Evolutionary conservation across 257 asterid species (phyloP), one percentile per base, ranked within the genome.

Genomic region (Salvia hispanica): DNA sequence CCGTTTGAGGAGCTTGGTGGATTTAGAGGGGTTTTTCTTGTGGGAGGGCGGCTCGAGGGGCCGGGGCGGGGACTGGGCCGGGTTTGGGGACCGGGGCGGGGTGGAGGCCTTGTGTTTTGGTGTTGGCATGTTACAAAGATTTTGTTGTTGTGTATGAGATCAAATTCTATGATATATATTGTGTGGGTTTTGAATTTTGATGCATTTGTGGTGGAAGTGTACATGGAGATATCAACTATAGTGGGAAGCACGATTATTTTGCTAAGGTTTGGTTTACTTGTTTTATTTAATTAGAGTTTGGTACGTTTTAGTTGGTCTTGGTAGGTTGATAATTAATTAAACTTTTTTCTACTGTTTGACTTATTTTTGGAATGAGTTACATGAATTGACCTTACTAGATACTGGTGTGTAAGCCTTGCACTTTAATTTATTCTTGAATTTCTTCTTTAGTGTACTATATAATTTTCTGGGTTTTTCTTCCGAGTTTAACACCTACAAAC

Each of bases 1-100:
- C 0, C 92, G 92, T 0, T 87, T 84, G 82, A 85, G 80, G 0
- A 92, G 71, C 21, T 85, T 85, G 48, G 76, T 69, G 44, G 97
- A 78, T 52, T 77, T 85, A 11, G 89, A 81, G 0, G 85, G 83
- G 47, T 52, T 67, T 13, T 83, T 92, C 58, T 79, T 84, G 25
- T 67, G 75, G 60, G 86, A 42, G 68, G 86, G 69, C 16, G 79
- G 85, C 10, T 80, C 86, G 43, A 81, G 84, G 62, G 79, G 64
- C n/a, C 72, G 13, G 28, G 62, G 18, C 3, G 84, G 86, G 28
- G 87, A 77, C 9, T 65, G 69, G 5, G 82, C 3, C 6, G 75
- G 77, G 1, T 81, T 72, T 9, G 82, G 86, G 8, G 78, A 79
- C 13, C 79, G 79, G 3, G 53, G 78, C 44, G 74, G 81, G 21